These are phyloP conservation scores for Geotrichum aggregatum DNA, from an alignment of 1,139 yeast genomes.

Conservation along the genomic window DNA sequence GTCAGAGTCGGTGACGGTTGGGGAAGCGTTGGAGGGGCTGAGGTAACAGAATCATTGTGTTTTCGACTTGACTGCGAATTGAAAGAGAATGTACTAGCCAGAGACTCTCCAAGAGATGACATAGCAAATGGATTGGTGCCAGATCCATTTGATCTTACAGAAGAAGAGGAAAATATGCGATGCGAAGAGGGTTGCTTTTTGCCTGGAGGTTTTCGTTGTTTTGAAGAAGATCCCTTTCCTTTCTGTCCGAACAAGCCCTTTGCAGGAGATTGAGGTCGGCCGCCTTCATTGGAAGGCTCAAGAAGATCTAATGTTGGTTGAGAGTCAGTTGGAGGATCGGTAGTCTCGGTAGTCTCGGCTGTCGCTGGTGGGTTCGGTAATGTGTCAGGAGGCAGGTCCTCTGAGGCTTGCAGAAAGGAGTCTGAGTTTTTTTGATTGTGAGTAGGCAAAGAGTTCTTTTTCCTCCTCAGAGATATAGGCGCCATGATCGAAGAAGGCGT, in stretches of 20 bases:
- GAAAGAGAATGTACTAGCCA: slow-evolving; percentile 13
- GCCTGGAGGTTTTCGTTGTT: background rate
- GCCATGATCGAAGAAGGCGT: background rate
- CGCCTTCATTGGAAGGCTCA: too few species aligned
- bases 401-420: background rate
- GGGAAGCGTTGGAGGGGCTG: background rate
- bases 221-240: background rate
- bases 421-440: background rate
- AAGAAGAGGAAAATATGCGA: slow-evolving; percentile 10
- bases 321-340: background rate
- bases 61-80: background rate
- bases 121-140: background rate
- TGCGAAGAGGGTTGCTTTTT: background rate
- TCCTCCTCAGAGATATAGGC: slow-evolving; percentile 5
- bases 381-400: background rate
- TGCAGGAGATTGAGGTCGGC: background rate
- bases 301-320: too few species aligned
- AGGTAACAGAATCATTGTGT: background rate
- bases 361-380: slow-evolving; percentile 2
- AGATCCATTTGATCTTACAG: slow-evolving; percentile 2
- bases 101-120: slow-evolving; percentile 3
- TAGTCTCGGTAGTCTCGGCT: background rate
- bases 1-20: background rate
- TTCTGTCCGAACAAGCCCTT: background rate
- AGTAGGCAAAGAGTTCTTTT: background rate